Percentiles rank a stretch among this genome's conserved stretches.
phyloP scores from a whole-genome alignment of 352 stramenopile species.

The Phytopythium oedochilum region DNA sequence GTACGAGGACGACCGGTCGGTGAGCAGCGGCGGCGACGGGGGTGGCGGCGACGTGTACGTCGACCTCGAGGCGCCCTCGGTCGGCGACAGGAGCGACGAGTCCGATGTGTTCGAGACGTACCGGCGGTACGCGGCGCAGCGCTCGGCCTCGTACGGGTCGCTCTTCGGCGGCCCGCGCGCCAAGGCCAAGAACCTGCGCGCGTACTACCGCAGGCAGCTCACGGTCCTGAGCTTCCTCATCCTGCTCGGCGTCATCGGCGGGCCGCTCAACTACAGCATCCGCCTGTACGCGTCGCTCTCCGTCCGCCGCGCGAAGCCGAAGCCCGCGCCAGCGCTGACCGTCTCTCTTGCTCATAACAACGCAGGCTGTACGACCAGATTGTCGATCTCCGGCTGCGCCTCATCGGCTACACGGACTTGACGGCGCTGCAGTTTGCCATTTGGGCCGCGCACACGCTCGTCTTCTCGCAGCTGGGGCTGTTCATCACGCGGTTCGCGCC shows the following conservation, averaged over 20 bases:
- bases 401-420: slow-evolving; percentile 31
- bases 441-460: slow-evolving; percentile 66
- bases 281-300: slow-evolving; percentile 30
- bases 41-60: slow-evolving; percentile 11
- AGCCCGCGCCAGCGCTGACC: background rate
- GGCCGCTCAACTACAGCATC: slow-evolving; percentile 72
- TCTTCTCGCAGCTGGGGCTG: slow-evolving; percentile 60
- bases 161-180: slow-evolving; percentile 57
- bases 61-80: slow-evolving; percentile 7
- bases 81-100: slow-evolving; percentile 14
- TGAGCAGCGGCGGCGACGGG: slow-evolving; percentile 1
- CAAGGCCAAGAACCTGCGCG: slow-evolving; percentile 27
- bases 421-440: slow-evolving; percentile 35
- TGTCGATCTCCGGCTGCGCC: background rate
- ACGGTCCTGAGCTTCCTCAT: slow-evolving; percentile 76
- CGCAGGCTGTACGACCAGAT: slow-evolving; percentile 20
- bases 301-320: no score
- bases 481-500: slow-evolving; percentile 73
- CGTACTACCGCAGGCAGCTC: slow-evolving; percentile 59
- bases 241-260: slow-evolving; percentile 75
- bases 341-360: background rate
- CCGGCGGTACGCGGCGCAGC: slow-evolving; percentile 29
- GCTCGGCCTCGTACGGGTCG: slow-evolving; percentile 44
- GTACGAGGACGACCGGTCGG: slow-evolving; percentile 30
- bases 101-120: slow-evolving; percentile 39